A percentile compares a stretch with the other conserved stretches of the same genome.
Evolutionary conservation across 2,329 filamentous ascomycete species (phyloP).

Genomic region (Monosporascus sp.): DNA sequence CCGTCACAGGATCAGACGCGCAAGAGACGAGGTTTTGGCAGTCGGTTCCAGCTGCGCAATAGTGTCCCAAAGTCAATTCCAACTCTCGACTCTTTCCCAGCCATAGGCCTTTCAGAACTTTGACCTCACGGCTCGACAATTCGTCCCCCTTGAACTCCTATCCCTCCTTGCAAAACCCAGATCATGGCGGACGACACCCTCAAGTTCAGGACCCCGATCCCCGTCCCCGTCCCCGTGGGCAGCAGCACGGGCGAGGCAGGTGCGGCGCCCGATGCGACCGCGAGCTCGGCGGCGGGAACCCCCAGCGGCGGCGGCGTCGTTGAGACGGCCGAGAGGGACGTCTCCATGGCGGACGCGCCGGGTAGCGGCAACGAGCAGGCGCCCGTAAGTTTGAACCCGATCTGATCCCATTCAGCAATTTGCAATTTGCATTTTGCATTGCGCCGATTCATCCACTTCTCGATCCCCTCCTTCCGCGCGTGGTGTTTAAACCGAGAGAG

Average conservation of each 20-base stretch:
- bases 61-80: not conserved
- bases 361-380: constrained; percentile 30
- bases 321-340: constrained; percentile 24
- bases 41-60: not conserved
- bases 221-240: constrained; percentile 6
- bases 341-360: constrained; percentile 38
- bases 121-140: too few relatives aligned
- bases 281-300: not conserved
- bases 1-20: too few relatives aligned
- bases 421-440: not conserved
- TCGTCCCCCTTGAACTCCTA: too few relatives aligned
- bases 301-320: constrained; percentile 9
- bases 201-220: constrained; percentile 10
- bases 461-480: too few relatives aligned
- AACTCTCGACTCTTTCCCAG: not conserved
- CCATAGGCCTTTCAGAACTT: too few relatives aligned
- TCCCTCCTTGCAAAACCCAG: too few relatives aligned
- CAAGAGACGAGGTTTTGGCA: not conserved
- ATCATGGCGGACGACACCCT: not conserved
- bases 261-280: constrained; percentile 1
- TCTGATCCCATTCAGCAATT: not conserved
- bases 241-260: not conserved
- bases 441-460: too few relatives aligned
- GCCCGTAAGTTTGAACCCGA: constrained; percentile 25
- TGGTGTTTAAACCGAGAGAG: too few relatives aligned